Evolutionary conservation across 192 early-diverging fungal species (phyloP).

Genomic region (Coemansia brasiliensis): DNA sequence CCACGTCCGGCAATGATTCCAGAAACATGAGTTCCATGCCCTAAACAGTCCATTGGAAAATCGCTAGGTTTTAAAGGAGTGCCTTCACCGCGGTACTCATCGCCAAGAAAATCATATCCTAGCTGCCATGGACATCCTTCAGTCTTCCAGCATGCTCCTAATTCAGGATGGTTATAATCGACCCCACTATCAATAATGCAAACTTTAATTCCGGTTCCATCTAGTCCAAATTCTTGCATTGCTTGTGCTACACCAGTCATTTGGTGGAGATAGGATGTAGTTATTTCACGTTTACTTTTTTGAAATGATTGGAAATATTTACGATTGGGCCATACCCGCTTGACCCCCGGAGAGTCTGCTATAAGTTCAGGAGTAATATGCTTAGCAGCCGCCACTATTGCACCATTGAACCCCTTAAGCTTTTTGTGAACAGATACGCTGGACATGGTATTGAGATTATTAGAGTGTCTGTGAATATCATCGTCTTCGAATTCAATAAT

Average conservation of each 20-base stretch:
- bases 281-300: neutral
- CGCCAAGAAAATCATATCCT: slow-evolving; percentile 68
- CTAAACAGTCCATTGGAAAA: slow-evolving; percentile 55
- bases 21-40: slow-evolving; percentile 70
- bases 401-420: slow-evolving; percentile 13
- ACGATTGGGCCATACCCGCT: slow-evolving; percentile 32
- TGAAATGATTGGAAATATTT: slow-evolving; percentile 2
- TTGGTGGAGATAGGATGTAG: slow-evolving; percentile 28
- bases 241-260: slow-evolving; percentile 57
- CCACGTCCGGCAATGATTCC: slow-evolving; percentile 59
- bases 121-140: slow-evolving; percentile 57
- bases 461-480: neutral
- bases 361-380: slow-evolving; percentile 6
- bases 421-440: slow-evolving; percentile 9
- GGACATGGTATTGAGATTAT: slow-evolving; percentile 7
- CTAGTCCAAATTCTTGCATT: slow-evolving; percentile 50
- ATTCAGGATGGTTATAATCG: slow-evolving; percentile 63
- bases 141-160: slow-evolving; percentile 66
- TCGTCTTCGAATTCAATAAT: slow-evolving; percentile 32
- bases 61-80: slow-evolving; percentile 63
- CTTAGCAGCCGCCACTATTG: slow-evolving; percentile 8
- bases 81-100: slow-evolving; percentile 50
- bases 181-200: slow-evolving; percentile 69
- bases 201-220: slow-evolving; percentile 63
- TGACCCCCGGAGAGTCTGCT: slow-evolving; percentile 17